Percentiles rank a stretch among this genome's conserved stretches.
Conservation (phyloP, 768 basidiomycete species). For the Sporobolomyces roseus region DNA sequence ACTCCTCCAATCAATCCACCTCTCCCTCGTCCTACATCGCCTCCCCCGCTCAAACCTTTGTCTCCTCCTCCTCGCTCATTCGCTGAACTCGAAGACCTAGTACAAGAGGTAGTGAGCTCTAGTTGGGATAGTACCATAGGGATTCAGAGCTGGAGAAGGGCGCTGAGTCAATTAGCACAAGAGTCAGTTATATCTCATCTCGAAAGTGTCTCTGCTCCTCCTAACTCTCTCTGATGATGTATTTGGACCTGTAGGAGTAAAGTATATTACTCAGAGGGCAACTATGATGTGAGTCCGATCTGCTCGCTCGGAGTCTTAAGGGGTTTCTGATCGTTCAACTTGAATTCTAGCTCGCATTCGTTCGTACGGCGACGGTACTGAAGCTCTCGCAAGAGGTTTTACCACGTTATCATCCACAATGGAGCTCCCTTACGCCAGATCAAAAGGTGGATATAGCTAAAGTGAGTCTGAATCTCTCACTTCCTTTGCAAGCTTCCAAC, state of each 20-base stretch:
- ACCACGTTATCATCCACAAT: constrained; percentile 18
- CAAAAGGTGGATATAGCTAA: constrained; percentile 1
- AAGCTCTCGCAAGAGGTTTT: constrained; percentile 15
- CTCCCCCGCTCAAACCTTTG: neutral
- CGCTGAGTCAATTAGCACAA: constrained; percentile 6
- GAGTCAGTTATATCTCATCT: no score
- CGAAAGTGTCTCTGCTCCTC: no score
- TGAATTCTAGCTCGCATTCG: constrained; percentile 19
- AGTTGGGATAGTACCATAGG: neutral
- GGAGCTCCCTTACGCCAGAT: neutral
- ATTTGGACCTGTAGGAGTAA: no score
- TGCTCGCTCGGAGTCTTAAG: neutral
- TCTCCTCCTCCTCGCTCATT: neutral
- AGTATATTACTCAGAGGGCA: constrained; percentile 10
- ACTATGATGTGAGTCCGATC: constrained; percentile 13
- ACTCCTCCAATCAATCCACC: no score
- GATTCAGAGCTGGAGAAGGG: constrained; percentile 1
- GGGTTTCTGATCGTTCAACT: no score
- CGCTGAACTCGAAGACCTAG: constrained; percentile 25
- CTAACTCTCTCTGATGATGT: no score
- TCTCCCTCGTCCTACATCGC: neutral
- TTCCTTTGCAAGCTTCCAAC: neutral
- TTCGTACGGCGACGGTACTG: constrained; percentile 16
- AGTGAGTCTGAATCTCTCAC: neutral
- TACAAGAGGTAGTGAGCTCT: constrained; percentile 11